phyloP scores from a whole-genome alignment of 306 rosid species.

The Medicago arabica region DNA sequence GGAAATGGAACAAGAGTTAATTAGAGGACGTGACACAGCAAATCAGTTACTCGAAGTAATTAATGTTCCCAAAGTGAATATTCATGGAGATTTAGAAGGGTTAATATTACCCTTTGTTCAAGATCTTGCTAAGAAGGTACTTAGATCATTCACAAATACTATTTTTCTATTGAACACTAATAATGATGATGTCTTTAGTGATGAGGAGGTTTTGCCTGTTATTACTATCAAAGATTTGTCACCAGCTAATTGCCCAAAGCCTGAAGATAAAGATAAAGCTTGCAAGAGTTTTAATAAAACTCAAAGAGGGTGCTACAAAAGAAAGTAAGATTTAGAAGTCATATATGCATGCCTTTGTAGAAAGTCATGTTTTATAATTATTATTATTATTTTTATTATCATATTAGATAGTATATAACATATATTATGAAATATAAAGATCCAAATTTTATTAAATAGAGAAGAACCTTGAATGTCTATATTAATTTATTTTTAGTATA shows the following conservation, averaged over 20 bases:
- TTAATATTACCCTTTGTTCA: background rate
- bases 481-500: too few species aligned
- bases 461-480: too few species aligned
- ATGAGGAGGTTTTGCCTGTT: background rate
- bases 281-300: background rate
- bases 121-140: constrained; percentile 38
- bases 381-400: background rate
- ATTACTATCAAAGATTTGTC: constrained; percentile 20
- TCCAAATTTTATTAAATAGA: too few species aligned
- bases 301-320: constrained; percentile 39
- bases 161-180: constrained; percentile 36
- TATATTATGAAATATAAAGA: too few species aligned
- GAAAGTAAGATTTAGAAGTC: constrained; percentile 31
- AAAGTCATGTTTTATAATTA: background rate
- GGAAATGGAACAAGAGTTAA: constrained; percentile 34
- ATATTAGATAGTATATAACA: too few species aligned
- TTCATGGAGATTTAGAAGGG: background rate
- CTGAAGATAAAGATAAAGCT: background rate
- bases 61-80: constrained; percentile 8
- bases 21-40: constrained; percentile 34
- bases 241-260: background rate
- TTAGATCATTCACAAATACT: constrained; percentile 40
- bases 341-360: background rate
- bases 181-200: background rate
- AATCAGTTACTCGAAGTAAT: constrained; percentile 42